Conservation (phyloP, 306 rosid genomes). For the Dalbergia cultrata region DNA sequence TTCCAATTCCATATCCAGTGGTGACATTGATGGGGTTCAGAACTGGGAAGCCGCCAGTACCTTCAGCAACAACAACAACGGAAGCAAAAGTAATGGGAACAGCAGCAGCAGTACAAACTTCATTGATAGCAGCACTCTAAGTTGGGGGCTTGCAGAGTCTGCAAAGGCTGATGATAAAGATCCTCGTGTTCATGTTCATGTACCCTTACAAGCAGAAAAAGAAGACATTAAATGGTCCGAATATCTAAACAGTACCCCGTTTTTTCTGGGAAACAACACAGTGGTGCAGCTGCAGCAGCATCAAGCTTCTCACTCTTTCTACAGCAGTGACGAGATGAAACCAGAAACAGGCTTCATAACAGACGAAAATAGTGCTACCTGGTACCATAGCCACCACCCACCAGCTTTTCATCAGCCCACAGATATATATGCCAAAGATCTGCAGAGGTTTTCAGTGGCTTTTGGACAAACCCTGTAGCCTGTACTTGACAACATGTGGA, state of each 20-base stretch:
- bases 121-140: constrained; percentile 39
- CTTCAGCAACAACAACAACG: constrained; percentile 41
- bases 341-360: constrained; percentile 60
- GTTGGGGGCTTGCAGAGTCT: constrained; percentile 58
- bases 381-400: constrained; percentile 56
- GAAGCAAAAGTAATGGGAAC: constrained; percentile 51
- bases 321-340: constrained; percentile 56
- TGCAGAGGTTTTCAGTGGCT: constrained; percentile 81
- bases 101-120: constrained; percentile 49
- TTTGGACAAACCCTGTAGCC: constrained; percentile 82
- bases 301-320: constrained; percentile 53
- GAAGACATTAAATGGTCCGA: constrained; percentile 88
- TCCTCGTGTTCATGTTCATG: background rate
- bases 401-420: constrained; percentile 47
- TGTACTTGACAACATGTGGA: constrained; percentile 29
- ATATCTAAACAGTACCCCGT: constrained; percentile 62
- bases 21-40: constrained; percentile 49
- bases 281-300: constrained; percentile 42
- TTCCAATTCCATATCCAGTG: constrained; percentile 51
- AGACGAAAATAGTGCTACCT: constrained; percentile 46
- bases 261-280: constrained; percentile 53
- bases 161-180: constrained; percentile 48
- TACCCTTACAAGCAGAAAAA: constrained; percentile 44
- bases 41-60: constrained; percentile 58
- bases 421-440: constrained; percentile 73